A percentile compares a stretch with the other conserved stretches of the same genome.
These are phyloP conservation scores for Kernera saxatilis DNA, from an alignment of 345 rosid genomes.

Conservation along the genomic window DNA sequence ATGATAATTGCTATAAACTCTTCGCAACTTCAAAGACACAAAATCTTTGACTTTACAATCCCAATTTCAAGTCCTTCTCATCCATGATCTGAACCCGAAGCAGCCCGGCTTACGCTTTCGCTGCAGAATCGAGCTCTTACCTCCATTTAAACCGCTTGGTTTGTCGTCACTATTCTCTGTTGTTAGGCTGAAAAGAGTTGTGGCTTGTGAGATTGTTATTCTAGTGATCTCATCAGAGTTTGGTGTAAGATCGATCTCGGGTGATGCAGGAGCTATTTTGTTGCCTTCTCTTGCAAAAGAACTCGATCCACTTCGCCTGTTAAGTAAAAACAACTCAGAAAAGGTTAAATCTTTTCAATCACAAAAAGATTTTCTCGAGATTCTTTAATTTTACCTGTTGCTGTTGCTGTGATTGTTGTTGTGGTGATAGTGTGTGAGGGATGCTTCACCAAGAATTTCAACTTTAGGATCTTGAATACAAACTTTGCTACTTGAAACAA, in stretches of 20 bases:
- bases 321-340: neutral
- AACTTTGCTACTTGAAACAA: conserved; percentile 27
- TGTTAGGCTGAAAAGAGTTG: conserved; percentile 24
- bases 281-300: conserved; percentile 46
- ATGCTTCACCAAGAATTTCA: conserved; percentile 34
- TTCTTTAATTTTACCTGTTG: neutral
- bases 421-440: conserved; percentile 17
- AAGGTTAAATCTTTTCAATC: neutral
- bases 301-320: conserved; percentile 46
- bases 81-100: conserved; percentile 17
- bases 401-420: neutral
- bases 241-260: conserved; percentile 27
- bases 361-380: neutral
- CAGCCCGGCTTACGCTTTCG: conserved; percentile 18
- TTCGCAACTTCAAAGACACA: conserved; percentile 6
- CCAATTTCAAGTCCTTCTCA: neutral
- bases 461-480: conserved; percentile 24
- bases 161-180: neutral
- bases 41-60: neutral
- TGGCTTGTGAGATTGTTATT: conserved; percentile 29
- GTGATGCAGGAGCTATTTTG: conserved; percentile 57
- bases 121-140: conserved; percentile 9
- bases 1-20: neutral
- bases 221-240: conserved; percentile 18
- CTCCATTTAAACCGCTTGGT: conserved; percentile 5